Evolutionary conservation across 495 filamentous ascomycete species (phyloP), one percentile per base, ranked within the genome.

Genomic region (Terfezia claveryi): DNA sequence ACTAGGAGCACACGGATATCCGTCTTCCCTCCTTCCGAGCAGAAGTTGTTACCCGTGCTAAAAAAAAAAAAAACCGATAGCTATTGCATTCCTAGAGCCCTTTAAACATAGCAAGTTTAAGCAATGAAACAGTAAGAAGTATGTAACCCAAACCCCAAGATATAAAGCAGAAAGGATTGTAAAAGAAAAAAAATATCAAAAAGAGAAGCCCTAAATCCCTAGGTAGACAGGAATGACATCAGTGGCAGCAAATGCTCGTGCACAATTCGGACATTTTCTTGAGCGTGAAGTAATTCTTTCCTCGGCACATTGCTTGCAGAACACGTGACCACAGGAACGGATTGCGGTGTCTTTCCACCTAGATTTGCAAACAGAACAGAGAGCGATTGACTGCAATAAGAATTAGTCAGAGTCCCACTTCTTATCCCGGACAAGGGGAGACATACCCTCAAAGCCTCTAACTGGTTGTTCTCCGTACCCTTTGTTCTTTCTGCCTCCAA

Each of bases 321-420:
- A 94, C 20, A 93, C 79, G 68, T 98, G 91, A n/a, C 91, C 91
- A 67, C 91, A 98, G 12, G 82, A 85, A 65, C 87, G 87, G 61
- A 98, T 75, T 16, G 80, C 81, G 1, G 87, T 93, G 66, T 96
- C 83, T 69, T 95, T 95, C 73, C 94, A 91, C 54, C 88, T 84
- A 54, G 73, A 78, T 58, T 81, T 80, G 69, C 91, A 98, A 17
- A 95, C 83, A 2, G 83, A 81, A 70, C 91, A 98, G 41, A 89
- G 76, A 16, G 86, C 85, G 67, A 95, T 46, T 14, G 41, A 46
- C 41, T 76, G 58, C 76, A 76, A 89, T 96, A 61, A 3, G 55
- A 36, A 60, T 37, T 53, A 20, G 66, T 77, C 69, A 77, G 71
- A 58, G 59, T 54, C 23, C 37, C 4, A 60, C 64, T 62, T 64